Conservation (phyloP, 163 green algal species). For the Chlamydomonas reinhardtii region DNA sequence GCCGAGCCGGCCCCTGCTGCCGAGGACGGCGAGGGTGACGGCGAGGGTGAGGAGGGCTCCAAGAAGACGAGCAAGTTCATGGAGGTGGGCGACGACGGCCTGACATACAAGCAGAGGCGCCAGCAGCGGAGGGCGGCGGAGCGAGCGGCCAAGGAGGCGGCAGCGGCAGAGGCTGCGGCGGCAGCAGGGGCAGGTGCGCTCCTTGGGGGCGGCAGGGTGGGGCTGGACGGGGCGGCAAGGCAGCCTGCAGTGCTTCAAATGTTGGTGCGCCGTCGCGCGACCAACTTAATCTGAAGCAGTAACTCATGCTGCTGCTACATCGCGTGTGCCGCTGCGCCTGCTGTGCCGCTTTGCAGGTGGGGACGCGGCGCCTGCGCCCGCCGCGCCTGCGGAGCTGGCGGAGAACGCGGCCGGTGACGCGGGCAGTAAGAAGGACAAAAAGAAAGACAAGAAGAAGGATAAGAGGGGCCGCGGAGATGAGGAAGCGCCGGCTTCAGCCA, state of each 20-base stretch:
- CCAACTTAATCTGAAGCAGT: too few relatives aligned
- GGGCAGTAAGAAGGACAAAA: background rate
- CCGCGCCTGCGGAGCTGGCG: background rate
- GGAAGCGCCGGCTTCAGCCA: too few relatives aligned
- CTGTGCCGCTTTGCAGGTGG: background rate
- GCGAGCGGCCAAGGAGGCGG: slow-evolving; percentile 29
- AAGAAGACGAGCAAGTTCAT: background rate
- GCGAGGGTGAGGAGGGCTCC: background rate
- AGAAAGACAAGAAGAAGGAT: slow-evolving; percentile 10
- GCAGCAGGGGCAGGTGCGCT: background rate
- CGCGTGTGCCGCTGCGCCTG: too few relatives aligned
- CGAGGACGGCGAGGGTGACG: background rate
- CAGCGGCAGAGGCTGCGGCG: background rate
- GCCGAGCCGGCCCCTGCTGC: background rate
- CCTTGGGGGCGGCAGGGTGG: background rate
- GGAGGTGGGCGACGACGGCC: slow-evolving; percentile 3
- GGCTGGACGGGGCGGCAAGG: background rate
- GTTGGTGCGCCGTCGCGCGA: too few relatives aligned
- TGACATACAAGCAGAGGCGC: slow-evolving; percentile 40
- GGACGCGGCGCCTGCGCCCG: background rate
- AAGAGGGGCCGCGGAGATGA: background rate
- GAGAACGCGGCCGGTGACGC: too few relatives aligned
- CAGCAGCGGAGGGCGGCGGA: slow-evolving; percentile 17
- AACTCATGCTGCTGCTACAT: too few relatives aligned
- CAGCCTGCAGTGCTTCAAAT: background rate